phyloP scores from a whole-genome alignment of 1,284 basidiomycete species.

The Phylloporus gajari region DNA sequence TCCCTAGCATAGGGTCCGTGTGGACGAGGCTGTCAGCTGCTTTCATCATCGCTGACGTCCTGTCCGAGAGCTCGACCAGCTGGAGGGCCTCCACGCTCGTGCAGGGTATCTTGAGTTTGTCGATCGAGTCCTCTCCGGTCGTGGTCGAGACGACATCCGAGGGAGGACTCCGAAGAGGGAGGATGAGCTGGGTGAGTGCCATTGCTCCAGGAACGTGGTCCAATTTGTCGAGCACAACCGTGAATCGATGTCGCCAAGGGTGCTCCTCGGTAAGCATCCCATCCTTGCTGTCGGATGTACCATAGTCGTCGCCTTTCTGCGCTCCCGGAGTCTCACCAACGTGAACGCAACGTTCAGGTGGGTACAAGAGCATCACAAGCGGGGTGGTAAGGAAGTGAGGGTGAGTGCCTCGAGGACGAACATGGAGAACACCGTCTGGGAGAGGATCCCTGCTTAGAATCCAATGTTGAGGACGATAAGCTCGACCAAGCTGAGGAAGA shows the following conservation, averaged over 20 bases:
- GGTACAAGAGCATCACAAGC: slow-evolving; percentile 80
- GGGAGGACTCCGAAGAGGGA: slow-evolving; percentile 14
- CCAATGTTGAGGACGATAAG: slow-evolving; percentile 97
- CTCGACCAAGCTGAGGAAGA: slow-evolving; percentile 74
- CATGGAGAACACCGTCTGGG: slow-evolving; percentile 83
- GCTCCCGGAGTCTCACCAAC: background rate
- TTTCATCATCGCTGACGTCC: slow-evolving; percentile 90
- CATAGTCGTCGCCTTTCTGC: slow-evolving; percentile 17
- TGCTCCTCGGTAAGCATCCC: slow-evolving; percentile 28
- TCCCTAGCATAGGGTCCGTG: slow-evolving; percentile 83
- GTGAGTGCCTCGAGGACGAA: slow-evolving; percentile 90
- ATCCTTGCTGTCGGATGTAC: slow-evolving; percentile 25
- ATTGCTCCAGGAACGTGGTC: slow-evolving; percentile 86
- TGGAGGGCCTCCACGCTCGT: slow-evolving; percentile 75
- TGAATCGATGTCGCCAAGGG: slow-evolving; percentile 59
- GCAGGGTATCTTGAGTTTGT: slow-evolving; percentile 20
- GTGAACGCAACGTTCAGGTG: slow-evolving; percentile 63
- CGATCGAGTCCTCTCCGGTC: background rate
- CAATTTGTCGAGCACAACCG: slow-evolving; percentile 88
- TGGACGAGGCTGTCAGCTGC: slow-evolving; percentile 75
- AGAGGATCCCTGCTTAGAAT: slow-evolving; percentile 83
- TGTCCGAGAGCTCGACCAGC: slow-evolving; percentile 90
- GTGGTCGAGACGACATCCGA: slow-evolving; percentile 26
- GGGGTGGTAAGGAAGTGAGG: slow-evolving; percentile 94
- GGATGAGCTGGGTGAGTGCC: slow-evolving; percentile 72